Conservation (phyloP, 108 stramenopile genomes). For the Cyclotella choctawhatcheeana region DNA sequence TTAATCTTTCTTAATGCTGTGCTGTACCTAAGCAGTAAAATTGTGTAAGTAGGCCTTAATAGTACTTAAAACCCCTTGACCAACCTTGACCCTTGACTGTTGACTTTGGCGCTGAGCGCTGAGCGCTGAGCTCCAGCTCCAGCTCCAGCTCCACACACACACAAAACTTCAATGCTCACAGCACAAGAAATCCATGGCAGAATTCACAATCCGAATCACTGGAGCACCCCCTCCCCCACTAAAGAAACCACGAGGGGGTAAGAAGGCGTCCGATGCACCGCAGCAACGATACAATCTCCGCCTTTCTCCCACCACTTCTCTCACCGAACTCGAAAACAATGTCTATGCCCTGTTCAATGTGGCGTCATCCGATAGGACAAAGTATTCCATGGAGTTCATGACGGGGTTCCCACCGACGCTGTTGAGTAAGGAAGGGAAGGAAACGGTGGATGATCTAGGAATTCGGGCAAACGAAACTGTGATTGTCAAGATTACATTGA, state of each 20-base stretch:
- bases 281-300: conserved; percentile 39
- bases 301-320: conserved; percentile 25
- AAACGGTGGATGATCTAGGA: conserved; percentile 35
- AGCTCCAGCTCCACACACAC: no score
- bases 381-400: conserved; percentile 21
- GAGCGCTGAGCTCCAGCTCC: no score
- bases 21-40: no score
- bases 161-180: no score
- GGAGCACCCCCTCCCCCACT: conserved; percentile 32
- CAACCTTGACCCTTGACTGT: no score
- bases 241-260: background rate
- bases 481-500: conserved; percentile 41
- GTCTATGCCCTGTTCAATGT: conserved; percentile 36
- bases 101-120: no score
- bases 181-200: background rate
- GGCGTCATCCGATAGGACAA: background rate
- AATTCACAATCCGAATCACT: conserved; percentile 49
- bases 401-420: conserved; percentile 69
- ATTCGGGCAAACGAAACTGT: conserved; percentile 61
- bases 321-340: conserved; percentile 26
- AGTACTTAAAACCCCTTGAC: no score
- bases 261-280: background rate
- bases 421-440: conserved; percentile 25
- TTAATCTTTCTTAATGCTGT: no score
- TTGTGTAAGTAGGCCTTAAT: no score